phyloP scores from a whole-genome alignment of 805 yeast genomes.

The Saccharomycopsis lassenensis region DNA sequence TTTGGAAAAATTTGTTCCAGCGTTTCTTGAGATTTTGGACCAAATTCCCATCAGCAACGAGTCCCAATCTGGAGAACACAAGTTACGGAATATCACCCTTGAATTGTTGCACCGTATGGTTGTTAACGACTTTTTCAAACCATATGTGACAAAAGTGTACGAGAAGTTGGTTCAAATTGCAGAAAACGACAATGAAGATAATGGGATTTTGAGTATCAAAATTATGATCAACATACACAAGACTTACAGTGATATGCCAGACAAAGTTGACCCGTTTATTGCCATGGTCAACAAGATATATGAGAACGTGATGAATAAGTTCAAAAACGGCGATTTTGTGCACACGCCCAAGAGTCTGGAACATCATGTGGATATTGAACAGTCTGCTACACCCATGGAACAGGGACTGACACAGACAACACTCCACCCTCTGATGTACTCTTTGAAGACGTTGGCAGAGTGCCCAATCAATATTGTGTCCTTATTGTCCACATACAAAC shows the following conservation, averaged over 20 bases:
- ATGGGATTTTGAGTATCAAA: conserved; percentile 85
- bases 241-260: conserved; percentile 54
- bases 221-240: conserved; percentile 77
- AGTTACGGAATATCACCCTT: conserved; percentile 62
- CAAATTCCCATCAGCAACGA: conserved; percentile 61
- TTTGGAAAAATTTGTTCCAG: conserved; percentile 56
- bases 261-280: conserved; percentile 72
- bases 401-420: conserved; percentile 24
- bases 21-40: conserved; percentile 51
- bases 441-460: conserved; percentile 88
- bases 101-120: conserved; percentile 76
- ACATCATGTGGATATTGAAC: conserved; percentile 2
- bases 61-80: conserved; percentile 59
- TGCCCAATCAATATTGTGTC: conserved; percentile 96
- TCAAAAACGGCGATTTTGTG: not conserved
- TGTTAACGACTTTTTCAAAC: conserved; percentile 69
- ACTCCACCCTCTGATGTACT: conserved; percentile 49
- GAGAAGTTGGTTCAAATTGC: conserved; percentile 52
- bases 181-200: conserved; percentile 82
- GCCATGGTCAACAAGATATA: conserved; percentile 67
- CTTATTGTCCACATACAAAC: conserved; percentile 76
- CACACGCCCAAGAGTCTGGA: not conserved
- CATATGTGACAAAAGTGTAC: conserved; percentile 50
- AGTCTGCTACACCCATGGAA: conserved; percentile 24
- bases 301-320: conserved; percentile 63